A percentile compares a stretch with the other conserved stretches of the same genome.
Conservation (phyloP, 306 rosid species). For the Adenanthera pavonina region DNA sequence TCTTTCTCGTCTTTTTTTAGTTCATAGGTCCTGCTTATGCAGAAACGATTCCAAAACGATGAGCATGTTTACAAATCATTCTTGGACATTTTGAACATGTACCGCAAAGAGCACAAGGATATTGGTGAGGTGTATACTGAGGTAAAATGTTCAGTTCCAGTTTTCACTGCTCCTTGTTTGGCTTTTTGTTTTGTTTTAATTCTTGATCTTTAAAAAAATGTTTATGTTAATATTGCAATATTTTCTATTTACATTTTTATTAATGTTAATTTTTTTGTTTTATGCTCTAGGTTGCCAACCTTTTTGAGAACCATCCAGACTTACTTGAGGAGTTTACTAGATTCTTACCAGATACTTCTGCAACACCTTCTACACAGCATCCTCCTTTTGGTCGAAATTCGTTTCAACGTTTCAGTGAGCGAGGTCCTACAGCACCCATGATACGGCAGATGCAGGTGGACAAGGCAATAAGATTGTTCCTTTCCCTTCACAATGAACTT, state of each 20-base stretch:
- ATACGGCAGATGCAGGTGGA: constrained; percentile 66
- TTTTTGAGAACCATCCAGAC: constrained; percentile 80
- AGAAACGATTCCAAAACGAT: constrained; percentile 89
- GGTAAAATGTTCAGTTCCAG: constrained; percentile 53
- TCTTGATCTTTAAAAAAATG: not conserved
- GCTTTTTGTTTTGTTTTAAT: not conserved
- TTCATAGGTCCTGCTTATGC: constrained; percentile 41
- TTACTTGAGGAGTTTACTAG: constrained; percentile 89
- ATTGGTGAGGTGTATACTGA: constrained; percentile 87
- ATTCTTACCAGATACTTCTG: constrained; percentile 87
- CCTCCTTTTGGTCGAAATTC: constrained; percentile 59
- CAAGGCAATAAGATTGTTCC: constrained; percentile 49
- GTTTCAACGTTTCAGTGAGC: constrained; percentile 69
- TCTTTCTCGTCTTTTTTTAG: constrained; percentile 18
- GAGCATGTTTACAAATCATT: constrained; percentile 92
- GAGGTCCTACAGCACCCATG: constrained; percentile 66
- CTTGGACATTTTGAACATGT: constrained; percentile 94
- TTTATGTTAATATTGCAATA: constrained; percentile 1
- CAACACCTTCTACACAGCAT: constrained; percentile 68
- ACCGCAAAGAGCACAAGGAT: constrained; percentile 95
- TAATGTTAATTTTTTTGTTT: constrained; percentile 17
- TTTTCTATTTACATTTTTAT: constrained; percentile 11
- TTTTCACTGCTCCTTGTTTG: not conserved
- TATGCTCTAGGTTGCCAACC: constrained; percentile 70
- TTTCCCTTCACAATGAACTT: constrained; percentile 16